These are phyloP conservation scores for Phaeodactylum tricornutum DNA, from an alignment of 108 stramenopile genomes.

Conservation along the genomic window DNA sequence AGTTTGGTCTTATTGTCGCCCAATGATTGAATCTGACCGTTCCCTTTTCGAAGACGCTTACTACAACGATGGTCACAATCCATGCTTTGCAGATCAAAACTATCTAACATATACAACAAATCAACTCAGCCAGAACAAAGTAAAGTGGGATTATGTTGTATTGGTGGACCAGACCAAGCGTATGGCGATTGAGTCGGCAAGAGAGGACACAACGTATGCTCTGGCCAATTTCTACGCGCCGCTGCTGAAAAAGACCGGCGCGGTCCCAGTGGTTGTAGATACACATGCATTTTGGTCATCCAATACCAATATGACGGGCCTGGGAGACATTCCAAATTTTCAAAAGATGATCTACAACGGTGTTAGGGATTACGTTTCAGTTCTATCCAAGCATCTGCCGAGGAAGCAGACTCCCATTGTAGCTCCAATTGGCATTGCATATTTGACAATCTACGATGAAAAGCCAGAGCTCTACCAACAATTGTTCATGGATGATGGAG, in stretches of 20 bases:
- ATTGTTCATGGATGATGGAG: constrained; percentile 29
- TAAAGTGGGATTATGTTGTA: constrained; percentile 36
- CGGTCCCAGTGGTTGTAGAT: constrained; percentile 34
- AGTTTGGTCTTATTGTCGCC: no score
- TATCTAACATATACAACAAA: constrained; percentile 19
- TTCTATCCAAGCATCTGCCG: constrained; percentile 18
- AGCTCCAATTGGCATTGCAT: constrained; percentile 47
- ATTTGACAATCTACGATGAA: constrained; percentile 41
- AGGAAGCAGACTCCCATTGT: constrained; percentile 16
- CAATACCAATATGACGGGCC: constrained; percentile 27
- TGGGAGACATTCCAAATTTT: constrained; percentile 33
- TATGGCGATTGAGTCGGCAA: constrained; percentile 23
- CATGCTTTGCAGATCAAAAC: constrained; percentile 30
- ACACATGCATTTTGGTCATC: constrained; percentile 31
- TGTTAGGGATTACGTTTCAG: constrained; percentile 22
- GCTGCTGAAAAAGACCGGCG: constrained; percentile 15
- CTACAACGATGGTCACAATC: constrained; percentile 36
- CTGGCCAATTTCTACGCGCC: constrained; percentile 31
- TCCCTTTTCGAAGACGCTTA: no score
- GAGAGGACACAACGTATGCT: constrained; percentile 18
- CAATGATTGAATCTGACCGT: no score
- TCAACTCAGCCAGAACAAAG: not conserved
- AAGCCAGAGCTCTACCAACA: constrained; percentile 23
- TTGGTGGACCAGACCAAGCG: constrained; percentile 35
- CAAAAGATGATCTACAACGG: constrained; percentile 32